These are phyloP conservation scores for Skeletonema costatum DNA, from an alignment of 108 stramenopile species.

Conservation along the genomic window DNA sequence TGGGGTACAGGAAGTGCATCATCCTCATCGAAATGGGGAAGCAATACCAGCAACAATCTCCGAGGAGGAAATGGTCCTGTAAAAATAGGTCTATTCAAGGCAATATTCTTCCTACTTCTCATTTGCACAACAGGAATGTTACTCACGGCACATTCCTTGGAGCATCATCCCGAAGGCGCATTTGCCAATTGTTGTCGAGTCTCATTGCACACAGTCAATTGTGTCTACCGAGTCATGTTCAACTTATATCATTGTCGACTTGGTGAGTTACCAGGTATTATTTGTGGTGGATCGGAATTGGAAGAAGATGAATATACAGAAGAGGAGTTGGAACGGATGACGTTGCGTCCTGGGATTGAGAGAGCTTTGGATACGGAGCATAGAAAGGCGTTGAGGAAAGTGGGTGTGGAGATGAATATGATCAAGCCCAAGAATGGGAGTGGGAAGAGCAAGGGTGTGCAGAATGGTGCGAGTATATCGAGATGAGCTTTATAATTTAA, in stretches of 20 bases:
- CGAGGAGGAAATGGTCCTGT: not conserved
- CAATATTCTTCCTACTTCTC: conserved; percentile 20
- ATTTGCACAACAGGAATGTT: conserved; percentile 37
- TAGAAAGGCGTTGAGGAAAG: conserved; percentile 42
- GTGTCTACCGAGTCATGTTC: conserved; percentile 29
- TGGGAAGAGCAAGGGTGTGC: not conserved
- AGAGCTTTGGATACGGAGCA: conserved; percentile 51
- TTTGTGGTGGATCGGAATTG: conserved; percentile 24
- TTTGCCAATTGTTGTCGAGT: conserved; percentile 54
- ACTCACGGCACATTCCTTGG: conserved; percentile 41
- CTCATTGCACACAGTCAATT: conserved; percentile 14
- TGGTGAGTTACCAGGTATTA: conserved; percentile 35
- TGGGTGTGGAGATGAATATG: conserved; percentile 43
- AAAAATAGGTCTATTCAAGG: conserved; percentile 22
- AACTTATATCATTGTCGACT: conserved; percentile 55
- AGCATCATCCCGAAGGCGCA: conserved; percentile 31
- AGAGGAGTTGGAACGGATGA: conserved; percentile 52
- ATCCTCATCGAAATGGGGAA: not conserved
- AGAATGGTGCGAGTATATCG: not conserved
- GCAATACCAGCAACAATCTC: not conserved
- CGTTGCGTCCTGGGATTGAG: conserved; percentile 46
- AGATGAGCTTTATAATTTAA: not conserved
- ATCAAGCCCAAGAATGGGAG: conserved; percentile 17
- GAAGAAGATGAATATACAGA: conserved; percentile 44
- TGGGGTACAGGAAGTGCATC: conserved; percentile 9